Base-by-base conservation (phyloP, 177 flowering plant genomes). In the Telopea speciosissima region DNA sequence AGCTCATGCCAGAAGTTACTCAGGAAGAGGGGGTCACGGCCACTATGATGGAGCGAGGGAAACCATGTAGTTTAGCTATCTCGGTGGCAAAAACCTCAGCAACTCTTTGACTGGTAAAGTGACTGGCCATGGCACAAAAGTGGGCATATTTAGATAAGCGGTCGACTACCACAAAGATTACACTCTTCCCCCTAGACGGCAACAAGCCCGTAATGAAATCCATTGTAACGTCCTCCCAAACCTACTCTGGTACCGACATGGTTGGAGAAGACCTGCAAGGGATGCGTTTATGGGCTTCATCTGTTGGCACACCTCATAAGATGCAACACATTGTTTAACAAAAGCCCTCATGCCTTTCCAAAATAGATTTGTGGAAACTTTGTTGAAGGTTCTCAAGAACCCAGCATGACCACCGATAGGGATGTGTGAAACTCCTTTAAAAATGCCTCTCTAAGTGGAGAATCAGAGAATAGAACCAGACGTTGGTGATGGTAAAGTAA, bases 281-380 rank as follows among this genome's bases (percentile, higher is more conserved):
- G 63, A 13, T 1, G 52, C 11, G 1, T 25, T 65, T 9, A 65
- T 54, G 26, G 36, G 19, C n/a, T 73, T 73, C 19, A 17, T 21
- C 21, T 44, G 13, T 24, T 62, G 75, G 24, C 75, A 73, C 2
- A 26, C 22, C 1, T 62, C 42, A 62, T 71, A 73, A 28, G 68
- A 22, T 12, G 2, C 1, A 14, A 73, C 36, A 62, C 3, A 68
- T 3, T 8, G 9, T 1, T 17, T 5, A 24, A 74, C 22, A 0
- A 21, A 1, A 0, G 24, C 0, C 10, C 31, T 31, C 68, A 63
- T 52, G 1, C 65, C 58, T 19, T 21, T 10, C 76, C 63, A 73
- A 62, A 42, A 73, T 6, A 73, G 62, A 13, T 0, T 11, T 10
- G 14, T 7, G 1, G 24, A 42, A 0, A 61, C 0, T 0, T 62